Evolutionary conservation across 805 yeast genomes (phyloP), one percentile per base, ranked within the genome.

Genomic region (Maudiozyma barnettii): DNA sequence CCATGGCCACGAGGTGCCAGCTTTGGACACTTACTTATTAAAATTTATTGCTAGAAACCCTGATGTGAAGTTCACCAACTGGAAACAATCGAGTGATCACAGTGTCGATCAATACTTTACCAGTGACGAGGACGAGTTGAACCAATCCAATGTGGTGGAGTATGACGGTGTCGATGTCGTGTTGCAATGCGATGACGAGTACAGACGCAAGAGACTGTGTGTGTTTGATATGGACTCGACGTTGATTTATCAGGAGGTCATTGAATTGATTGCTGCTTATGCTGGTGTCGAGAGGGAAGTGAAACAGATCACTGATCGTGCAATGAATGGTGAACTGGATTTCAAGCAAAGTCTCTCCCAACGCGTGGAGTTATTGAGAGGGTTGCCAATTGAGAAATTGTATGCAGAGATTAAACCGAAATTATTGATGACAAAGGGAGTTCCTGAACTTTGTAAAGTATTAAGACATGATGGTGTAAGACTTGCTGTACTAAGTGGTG

Each of bases 201-300:
- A 44, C 40, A 52, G 64, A 36, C 54, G 54, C 29, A 62, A 60
- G 59, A 76, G 78, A 57, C 70, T 93, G 44, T 81, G 86, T 51
- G 86, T 95, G 10, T 93, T 93, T 61, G 99, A 93, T 59, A 93
- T 93, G 99, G 99, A 93, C 69, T 89, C 97, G 0, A 93, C 99
- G 0, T 70, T 93, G 60, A 93, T 93, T 54, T 82, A 84, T 63
- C 98, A 93, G 67, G 99, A 93, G 67, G 97, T 93, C 37, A 93
- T 93, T 55, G 99, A 93, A 61, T 67, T 93, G 60, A 91, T 93
- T 54, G 99, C 99, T 2, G 88, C 88, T 0, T 83, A 86, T 57
- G 98, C 96, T n/a, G 75, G 77, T 54, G 95, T 93, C 31, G 96
- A 93, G 60, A 79, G 75, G 5, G 73, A 87, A 63, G 99, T 93